phyloP scores from a whole-genome alignment of 208 protist species.

The Leishmania turanica region DNA sequence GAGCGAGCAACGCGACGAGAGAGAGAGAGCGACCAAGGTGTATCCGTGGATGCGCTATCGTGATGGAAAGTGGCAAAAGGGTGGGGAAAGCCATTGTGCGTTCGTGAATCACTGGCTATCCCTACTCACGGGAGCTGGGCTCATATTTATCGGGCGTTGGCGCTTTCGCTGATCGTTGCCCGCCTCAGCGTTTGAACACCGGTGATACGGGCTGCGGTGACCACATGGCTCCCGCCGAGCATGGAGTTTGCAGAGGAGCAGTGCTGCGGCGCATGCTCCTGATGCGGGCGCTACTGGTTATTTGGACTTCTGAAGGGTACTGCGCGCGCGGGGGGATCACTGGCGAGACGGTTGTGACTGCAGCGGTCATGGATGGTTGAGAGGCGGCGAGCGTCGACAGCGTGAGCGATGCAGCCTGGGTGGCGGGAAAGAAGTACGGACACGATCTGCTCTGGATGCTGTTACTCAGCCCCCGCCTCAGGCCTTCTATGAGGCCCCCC shows the following conservation, averaged over 20 bases:
- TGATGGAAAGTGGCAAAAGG: not conserved
- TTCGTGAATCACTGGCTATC: not conserved
- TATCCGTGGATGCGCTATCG: not conserved
- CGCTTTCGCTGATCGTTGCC: not conserved
- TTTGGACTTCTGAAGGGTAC: not conserved
- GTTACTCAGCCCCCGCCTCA: not conserved
- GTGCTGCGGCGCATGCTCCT: not conserved
- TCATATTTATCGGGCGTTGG: not conserved
- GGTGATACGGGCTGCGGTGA: not conserved
- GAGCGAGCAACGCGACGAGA: conserved; percentile 1
- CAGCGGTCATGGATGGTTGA: not conserved
- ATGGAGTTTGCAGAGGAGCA: not conserved
- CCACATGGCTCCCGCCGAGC: not conserved
- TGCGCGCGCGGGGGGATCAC: not conserved
- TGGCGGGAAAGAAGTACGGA: not conserved
- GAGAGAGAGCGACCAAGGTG: not conserved
- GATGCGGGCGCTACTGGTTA: not conserved
- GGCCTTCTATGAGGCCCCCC: not conserved
- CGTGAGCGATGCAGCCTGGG: not conserved
- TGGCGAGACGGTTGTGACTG: not conserved
- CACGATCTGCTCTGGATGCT: not conserved
- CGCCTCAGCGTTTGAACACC: not conserved
- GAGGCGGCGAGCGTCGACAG: not conserved
- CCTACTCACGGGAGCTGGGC: not conserved
- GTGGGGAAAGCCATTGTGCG: not conserved